Percentiles rank a stretch among this genome's conserved stretches.
These are phyloP conservation scores for Gymnopilus junonius DNA, from an alignment of 768 basidiomycete species.

Conservation along the genomic window DNA sequence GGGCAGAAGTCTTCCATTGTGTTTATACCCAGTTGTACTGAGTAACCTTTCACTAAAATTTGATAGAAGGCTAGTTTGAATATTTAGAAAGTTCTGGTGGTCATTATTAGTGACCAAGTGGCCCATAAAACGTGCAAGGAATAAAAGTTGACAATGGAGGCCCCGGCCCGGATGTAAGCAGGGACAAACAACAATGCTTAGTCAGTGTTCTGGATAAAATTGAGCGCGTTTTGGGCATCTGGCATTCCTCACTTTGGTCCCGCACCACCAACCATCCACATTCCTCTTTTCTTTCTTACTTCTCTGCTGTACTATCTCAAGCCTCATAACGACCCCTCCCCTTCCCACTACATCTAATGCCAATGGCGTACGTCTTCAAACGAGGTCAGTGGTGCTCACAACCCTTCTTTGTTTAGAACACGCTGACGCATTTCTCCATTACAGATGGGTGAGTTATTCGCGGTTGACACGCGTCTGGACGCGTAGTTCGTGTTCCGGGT, in stretches of 20 bases:
- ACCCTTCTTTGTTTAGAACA: not conserved
- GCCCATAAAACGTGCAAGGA: not conserved
- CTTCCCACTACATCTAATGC: slow-evolving; percentile 23
- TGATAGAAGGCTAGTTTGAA: not conserved
- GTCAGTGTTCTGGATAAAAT: slow-evolving; percentile 36
- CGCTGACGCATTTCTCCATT: slow-evolving; percentile 9
- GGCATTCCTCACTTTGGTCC: slow-evolving; percentile 25
- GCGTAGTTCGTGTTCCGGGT: slow-evolving; percentile 30
- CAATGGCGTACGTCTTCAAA: slow-evolving; percentile 44
- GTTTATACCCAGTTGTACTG: not conserved
- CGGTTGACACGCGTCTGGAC: slow-evolving; percentile 34
- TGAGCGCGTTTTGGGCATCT: slow-evolving; percentile 25
- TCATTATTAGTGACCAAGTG: not conserved
- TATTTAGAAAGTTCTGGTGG: not conserved
- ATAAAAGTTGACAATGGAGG: not conserved
- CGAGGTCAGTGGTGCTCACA: slow-evolving; percentile 35
- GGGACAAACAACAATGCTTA: slow-evolving; percentile 32
- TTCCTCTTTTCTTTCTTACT: slow-evolving; percentile 2
- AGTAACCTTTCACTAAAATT: not conserved
- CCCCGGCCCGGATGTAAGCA: slow-evolving; percentile 6
- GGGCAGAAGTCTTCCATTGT: not conserved
- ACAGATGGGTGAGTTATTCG: slow-evolving; percentile 52
- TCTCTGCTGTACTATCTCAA: not conserved
- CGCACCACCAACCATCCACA: slow-evolving; percentile 14
- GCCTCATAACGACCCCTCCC: not conserved